Percentiles rank a stretch among this genome's conserved stretches.
Evolutionary conservation across 2,329 filamentous ascomycete genomes (phyloP).

Genomic region (Phaeosphaeria sp.): DNA sequence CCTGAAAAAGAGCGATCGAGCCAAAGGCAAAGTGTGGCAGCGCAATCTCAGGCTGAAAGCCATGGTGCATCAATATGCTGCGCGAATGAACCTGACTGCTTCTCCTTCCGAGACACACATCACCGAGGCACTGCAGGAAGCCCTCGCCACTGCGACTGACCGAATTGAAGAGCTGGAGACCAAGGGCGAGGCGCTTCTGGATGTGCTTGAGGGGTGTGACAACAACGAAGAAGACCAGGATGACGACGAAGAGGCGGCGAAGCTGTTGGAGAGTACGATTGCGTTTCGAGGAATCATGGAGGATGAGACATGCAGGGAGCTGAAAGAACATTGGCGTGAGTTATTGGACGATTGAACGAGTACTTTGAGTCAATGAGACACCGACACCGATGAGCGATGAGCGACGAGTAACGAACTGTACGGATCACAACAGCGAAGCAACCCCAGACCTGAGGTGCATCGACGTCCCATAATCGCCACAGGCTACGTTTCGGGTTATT

Average conservation of each 20-base stretch:
- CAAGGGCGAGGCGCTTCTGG: constrained; percentile 14
- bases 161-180: constrained; percentile 24
- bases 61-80: constrained; percentile 2
- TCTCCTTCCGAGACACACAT: not conserved
- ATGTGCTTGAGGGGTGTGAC: constrained; percentile 11
- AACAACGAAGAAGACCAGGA: constrained; percentile 8
- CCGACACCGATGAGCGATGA: no score
- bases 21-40: constrained; percentile 24
- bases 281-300: constrained; percentile 20
- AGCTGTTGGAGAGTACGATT: constrained; percentile 10
- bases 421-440: not conserved
- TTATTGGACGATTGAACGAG: constrained; percentile 13
- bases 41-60: constrained; percentile 22
- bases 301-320: constrained; percentile 18
- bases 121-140: constrained; percentile 15
- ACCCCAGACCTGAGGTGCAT: not conserved
- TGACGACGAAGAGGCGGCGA: constrained; percentile 3
- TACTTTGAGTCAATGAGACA: no score
- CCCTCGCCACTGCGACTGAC: constrained; percentile 15
- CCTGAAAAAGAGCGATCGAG: constrained; percentile 22
- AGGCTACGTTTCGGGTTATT: not conserved
- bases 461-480: not conserved
- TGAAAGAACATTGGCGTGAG: constrained; percentile 14
- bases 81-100: not conserved
- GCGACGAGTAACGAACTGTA: no score